Conservation (phyloP, 2,329 filamentous ascomycete species). For the Fusarium camptoceras region DNA sequence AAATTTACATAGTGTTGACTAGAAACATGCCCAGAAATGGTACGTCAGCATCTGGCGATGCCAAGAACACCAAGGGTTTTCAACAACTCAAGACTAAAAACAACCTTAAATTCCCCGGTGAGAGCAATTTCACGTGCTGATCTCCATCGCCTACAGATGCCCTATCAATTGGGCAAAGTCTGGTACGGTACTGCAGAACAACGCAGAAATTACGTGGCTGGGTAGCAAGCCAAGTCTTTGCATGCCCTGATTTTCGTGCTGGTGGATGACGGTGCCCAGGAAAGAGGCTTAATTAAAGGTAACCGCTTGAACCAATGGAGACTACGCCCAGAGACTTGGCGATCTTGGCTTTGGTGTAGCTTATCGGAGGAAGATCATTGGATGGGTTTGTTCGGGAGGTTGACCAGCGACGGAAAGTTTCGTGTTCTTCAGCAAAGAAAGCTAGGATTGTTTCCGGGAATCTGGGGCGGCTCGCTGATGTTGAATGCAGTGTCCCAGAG, state of each 20-base stretch:
- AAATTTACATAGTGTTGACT: neutral
- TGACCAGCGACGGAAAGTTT: neutral
- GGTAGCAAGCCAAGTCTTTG: conserved; percentile 2
- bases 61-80: conserved; percentile 20
- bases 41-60: conserved; percentile 25
- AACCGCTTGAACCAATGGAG: neutral
- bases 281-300: conserved; percentile 23
- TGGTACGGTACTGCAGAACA: neutral
- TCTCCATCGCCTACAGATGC: neutral
- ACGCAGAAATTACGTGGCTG: neutral
- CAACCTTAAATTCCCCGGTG: conserved; percentile 4
- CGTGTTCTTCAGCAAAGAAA: neutral
- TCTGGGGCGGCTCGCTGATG: neutral
- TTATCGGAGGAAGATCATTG: neutral
- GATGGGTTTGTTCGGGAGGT: neutral
- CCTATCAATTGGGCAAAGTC: neutral
- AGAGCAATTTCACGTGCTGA: neutral
- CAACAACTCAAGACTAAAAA: conserved; percentile 22
- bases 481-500: no score
- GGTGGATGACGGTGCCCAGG: conserved; percentile 24
- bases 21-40: neutral
- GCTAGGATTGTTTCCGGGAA: neutral
- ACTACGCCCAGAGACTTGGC: conserved; percentile 13
- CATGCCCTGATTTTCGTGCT: conserved; percentile 10
- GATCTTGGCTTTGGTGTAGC: conserved; percentile 3